Evolutionary conservation across 2,329 filamentous ascomycete genomes (phyloP).

Genomic region (Pseudonectria buxi): DNA sequence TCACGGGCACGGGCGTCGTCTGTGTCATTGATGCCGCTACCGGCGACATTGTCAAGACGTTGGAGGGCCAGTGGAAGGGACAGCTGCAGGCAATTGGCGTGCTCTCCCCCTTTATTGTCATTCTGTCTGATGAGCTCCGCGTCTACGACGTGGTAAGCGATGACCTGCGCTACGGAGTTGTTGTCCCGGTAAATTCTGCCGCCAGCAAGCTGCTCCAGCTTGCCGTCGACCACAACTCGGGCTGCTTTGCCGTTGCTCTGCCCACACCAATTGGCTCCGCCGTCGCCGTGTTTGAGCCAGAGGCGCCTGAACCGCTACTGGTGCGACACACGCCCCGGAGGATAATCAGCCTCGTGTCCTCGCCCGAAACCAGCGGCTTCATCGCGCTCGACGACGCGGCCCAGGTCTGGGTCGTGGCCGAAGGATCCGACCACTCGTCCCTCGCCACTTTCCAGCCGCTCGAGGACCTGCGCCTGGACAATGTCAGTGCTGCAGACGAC

Average conservation of each 20-base stretch:
- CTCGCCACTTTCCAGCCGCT: slow-evolving; percentile 49
- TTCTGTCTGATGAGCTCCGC: slow-evolving; percentile 64
- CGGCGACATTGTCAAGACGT: slow-evolving; percentile 58
- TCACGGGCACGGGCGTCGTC: slow-evolving; percentile 52
- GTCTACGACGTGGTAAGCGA: slow-evolving; percentile 84
- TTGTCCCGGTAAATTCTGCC: slow-evolving; percentile 40
- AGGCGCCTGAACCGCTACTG: slow-evolving; percentile 52
- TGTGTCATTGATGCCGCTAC: slow-evolving; percentile 70
- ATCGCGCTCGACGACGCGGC: slow-evolving; percentile 69
- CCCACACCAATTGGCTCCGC: slow-evolving; percentile 41
- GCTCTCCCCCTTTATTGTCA: slow-evolving; percentile 65
- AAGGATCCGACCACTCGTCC: slow-evolving; percentile 50
- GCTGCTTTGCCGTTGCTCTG: slow-evolving; percentile 60
- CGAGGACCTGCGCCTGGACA: slow-evolving; percentile 45
- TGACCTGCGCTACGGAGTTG: slow-evolving; percentile 60
- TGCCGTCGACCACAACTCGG: slow-evolving; percentile 59
- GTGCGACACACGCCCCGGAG: slow-evolving; percentile 49
- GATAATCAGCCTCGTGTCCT: slow-evolving; percentile 61
- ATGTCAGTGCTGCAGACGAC: slow-evolving; percentile 22
- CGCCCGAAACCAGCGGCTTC: slow-evolving; percentile 61
- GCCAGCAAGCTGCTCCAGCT: slow-evolving; percentile 52
- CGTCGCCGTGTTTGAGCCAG: slow-evolving; percentile 61
- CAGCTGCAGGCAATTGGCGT: slow-evolving; percentile 63
- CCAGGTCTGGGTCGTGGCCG: slow-evolving; percentile 58
- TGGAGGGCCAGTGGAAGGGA: slow-evolving; percentile 61